Base-by-base conservation (phyloP, 2,329 filamentous ascomycete genomes). In the Ploettnerulaceae sp. region DNA sequence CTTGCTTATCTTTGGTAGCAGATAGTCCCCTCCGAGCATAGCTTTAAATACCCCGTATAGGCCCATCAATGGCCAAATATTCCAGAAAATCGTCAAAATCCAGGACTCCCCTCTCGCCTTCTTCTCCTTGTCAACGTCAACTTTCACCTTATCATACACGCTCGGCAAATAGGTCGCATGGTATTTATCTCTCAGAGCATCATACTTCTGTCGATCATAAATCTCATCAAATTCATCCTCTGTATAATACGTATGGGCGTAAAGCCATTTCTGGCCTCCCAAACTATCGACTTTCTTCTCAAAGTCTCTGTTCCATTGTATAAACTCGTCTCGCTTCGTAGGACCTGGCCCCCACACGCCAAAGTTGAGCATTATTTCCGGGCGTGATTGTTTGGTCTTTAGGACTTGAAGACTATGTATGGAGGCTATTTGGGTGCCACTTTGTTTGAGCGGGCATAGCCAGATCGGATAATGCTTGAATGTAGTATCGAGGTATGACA, bases 331-430 rank as follows among this genome's bases (percentile, higher is more conserved):
- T 1, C 50, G 34, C 38, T 73, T 61, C 2, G 69, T 64, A 1
- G 82, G 78, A 8, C 84, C 86, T 64, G 82, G 86, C 7, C 87
- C 87, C 87, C 88, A 95, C 25, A 94, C 76, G n/a, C 79, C 79
- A 43, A 82, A 70, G 61, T 82, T 83, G 48, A 82, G 71, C 67
- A 79, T 76, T 12, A 74, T 69, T 26, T 63, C 69, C 2, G 74
- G 73, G 3, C 51, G 32, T 15, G 44, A 32, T 31, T 39, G 25
- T n/a, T 55, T 52, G 5, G 45, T 50, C 37, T 54, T 55, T 6
- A 49, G 39, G 21, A 42, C 47, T 35, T 54, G 51, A 7, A 49
- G 40, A 24, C 43, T 51, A 12, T 54, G 51, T 15, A 47, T 57
- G 24, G 49, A 53, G 4, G 52, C 52, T 20, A 45, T 53, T 11